These are phyloP conservation scores for Carnegiea gigantea DNA, from an alignment of 179 eudicot genomes.

Conservation along the genomic window DNA sequence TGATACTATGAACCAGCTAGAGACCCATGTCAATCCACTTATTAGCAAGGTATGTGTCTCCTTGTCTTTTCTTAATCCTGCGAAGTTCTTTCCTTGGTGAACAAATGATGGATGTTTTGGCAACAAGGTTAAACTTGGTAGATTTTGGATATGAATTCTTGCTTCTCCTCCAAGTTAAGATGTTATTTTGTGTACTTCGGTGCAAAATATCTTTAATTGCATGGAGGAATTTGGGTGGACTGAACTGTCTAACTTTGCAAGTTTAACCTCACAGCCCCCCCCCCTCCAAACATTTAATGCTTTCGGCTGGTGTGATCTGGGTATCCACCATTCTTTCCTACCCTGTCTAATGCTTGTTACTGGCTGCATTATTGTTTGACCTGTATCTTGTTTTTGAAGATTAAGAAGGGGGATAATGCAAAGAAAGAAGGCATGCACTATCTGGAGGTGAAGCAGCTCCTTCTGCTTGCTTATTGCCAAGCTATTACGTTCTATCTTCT, in stretches of 20 bases:
- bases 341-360: neutral
- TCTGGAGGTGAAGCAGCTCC: slow-evolving; percentile 73
- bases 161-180: slow-evolving; percentile 7
- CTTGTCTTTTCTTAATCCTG: neutral
- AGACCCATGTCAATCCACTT: slow-evolving; percentile 72
- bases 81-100: neutral
- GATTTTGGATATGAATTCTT: neutral
- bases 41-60: slow-evolving; percentile 55
- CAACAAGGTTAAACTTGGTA: neutral
- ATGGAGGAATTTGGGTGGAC: neutral
- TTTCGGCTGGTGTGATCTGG: too few species aligned
- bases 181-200: neutral
- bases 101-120: neutral
- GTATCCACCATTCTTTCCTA: neutral
- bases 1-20: slow-evolving; percentile 70
- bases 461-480: slow-evolving; percentile 81
- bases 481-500: slow-evolving; percentile 92
- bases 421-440: slow-evolving; percentile 65
- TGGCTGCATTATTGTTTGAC: neutral
- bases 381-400: slow-evolving; percentile 38
- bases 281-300: neutral
- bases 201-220: neutral
- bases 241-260: neutral
- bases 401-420: slow-evolving; percentile 38
- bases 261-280: neutral